Conservation (phyloP, 1,284 basidiomycete genomes). For the Apiotrichum domesticum region DNA sequence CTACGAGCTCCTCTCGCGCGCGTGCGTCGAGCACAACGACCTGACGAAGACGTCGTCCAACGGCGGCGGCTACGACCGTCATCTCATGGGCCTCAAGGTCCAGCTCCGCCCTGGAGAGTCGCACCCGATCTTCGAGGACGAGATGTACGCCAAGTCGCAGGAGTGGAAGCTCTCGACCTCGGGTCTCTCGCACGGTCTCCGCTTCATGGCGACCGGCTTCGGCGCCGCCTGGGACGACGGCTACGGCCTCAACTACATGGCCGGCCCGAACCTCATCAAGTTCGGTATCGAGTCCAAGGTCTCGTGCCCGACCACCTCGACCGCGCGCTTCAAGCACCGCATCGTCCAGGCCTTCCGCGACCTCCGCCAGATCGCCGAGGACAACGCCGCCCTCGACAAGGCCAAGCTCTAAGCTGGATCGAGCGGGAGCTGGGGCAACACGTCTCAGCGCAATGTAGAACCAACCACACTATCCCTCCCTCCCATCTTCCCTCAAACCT, state of each 20-base stretch:
- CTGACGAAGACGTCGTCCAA: constrained; percentile 74
- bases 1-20: constrained; percentile 58
- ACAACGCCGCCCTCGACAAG: constrained; percentile 13
- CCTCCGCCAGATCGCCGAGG: constrained; percentile 60
- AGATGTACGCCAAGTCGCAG: constrained; percentile 68
- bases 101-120: constrained; percentile 54
- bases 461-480: not conserved
- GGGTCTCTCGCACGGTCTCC: constrained; percentile 75
- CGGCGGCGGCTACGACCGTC: constrained; percentile 84
- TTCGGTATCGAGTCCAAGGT: constrained; percentile 92
- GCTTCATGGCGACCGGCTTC: constrained; percentile 89
- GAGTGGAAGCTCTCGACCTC: constrained; percentile 91
- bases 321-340: constrained; percentile 61
- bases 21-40: constrained; percentile 65
- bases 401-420: constrained; percentile 25
- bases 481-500: not conserved
- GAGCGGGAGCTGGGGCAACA: not conserved
- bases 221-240: constrained; percentile 73
- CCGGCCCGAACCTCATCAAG: constrained; percentile 73
- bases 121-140: constrained; percentile 65
- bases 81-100: constrained; percentile 77
- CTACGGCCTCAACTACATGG: constrained; percentile 88
- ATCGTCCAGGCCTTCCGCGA: constrained; percentile 65
- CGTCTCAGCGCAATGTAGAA: not conserved
- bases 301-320: constrained; percentile 65